These are phyloP conservation scores for Miscanthus sacchariflorus DNA, from an alignment of 202 grass and related monocot species.

Conservation along the genomic window DNA sequence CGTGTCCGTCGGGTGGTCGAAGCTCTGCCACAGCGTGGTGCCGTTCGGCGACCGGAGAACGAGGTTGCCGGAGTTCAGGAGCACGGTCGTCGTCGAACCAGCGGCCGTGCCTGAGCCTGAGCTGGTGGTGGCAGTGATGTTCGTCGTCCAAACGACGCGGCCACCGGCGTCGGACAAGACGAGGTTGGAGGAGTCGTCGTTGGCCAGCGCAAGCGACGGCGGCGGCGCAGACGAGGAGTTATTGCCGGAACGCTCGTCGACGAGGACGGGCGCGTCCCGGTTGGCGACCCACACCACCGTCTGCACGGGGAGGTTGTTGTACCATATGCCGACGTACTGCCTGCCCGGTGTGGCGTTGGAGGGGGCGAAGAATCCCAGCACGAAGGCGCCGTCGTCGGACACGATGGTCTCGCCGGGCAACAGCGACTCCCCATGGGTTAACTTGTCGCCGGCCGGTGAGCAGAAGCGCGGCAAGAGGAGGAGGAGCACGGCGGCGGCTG, in stretches of 20 bases:
- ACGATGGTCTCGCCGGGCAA: slow-evolving; percentile 24
- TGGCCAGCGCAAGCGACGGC: slow-evolving; percentile 17
- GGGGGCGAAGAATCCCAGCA: slow-evolving; percentile 57
- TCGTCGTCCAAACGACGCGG: slow-evolving; percentile 26
- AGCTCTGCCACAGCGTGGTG: slow-evolving; percentile 63
- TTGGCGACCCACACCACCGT: slow-evolving; percentile 61
- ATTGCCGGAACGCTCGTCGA: neutral
- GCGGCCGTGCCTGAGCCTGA: neutral
- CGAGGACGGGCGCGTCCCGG: slow-evolving; percentile 24
- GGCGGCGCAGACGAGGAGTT: neutral
- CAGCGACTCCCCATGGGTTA: slow-evolving; percentile 46
- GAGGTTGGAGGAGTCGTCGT: slow-evolving; percentile 5
- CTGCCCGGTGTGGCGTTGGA: slow-evolving; percentile 19
- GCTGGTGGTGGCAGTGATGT: neutral
- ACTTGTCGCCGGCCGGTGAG: slow-evolving; percentile 19
- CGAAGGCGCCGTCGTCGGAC: slow-evolving; percentile 43
- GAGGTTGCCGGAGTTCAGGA: slow-evolving; percentile 66
- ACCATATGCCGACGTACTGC: slow-evolving; percentile 58
- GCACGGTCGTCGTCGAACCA: neutral
- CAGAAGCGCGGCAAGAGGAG: slow-evolving; percentile 27
- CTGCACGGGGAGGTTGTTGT: slow-evolving; percentile 18
- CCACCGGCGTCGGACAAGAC: slow-evolving; percentile 39
- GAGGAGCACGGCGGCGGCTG: neutral
- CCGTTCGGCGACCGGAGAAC: slow-evolving; percentile 36
- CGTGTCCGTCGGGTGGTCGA: slow-evolving; percentile 77